Evolutionary conservation across 2,329 filamentous ascomycete genomes (phyloP).

Genomic region (Xylariaceae sp.): DNA sequence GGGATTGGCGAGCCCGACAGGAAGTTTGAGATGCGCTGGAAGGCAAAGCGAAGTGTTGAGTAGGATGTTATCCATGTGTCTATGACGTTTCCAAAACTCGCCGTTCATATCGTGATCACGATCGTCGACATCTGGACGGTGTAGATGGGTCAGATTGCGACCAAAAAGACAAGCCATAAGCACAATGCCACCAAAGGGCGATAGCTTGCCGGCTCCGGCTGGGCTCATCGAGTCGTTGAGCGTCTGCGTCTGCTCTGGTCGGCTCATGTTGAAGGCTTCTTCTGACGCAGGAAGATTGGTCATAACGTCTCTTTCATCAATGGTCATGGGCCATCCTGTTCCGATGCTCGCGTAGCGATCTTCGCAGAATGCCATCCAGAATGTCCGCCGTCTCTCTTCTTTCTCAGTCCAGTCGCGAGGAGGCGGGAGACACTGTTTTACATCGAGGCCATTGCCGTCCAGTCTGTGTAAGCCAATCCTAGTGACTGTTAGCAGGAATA

Average conservation of each 20-base stretch:
- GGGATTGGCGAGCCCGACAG: slow-evolving; percentile 67
- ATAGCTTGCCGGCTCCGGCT: slow-evolving; percentile 68
- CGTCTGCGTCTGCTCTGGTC: slow-evolving; percentile 65
- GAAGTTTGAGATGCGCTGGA: slow-evolving; percentile 76
- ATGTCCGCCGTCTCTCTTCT: slow-evolving; percentile 86
- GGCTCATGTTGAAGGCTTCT: slow-evolving; percentile 78
- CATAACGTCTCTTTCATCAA: slow-evolving; percentile 88
- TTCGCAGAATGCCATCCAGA: slow-evolving; percentile 89
- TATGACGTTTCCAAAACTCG: slow-evolving; percentile 92
- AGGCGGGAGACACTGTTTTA: slow-evolving; percentile 85
- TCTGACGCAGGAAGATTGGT: slow-evolving; percentile 82
- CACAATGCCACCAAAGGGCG: slow-evolving; percentile 74
- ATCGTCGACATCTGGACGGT: slow-evolving; percentile 78
- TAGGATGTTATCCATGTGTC: slow-evolving; percentile 82
- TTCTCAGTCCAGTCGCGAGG: slow-evolving; percentile 90
- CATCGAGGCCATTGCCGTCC: slow-evolving; percentile 77
- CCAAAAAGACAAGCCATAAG: slow-evolving; percentile 89
- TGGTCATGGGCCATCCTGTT: slow-evolving; percentile 92
- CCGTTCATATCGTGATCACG: slow-evolving; percentile 85
- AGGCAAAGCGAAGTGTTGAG: slow-evolving; percentile 81
- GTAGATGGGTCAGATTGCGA: slow-evolving; percentile 83
- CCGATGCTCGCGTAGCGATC: slow-evolving; percentile 94
- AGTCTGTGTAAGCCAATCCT: slow-evolving; percentile 91
- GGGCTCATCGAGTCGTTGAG: slow-evolving; percentile 67
- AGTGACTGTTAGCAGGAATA: slow-evolving; percentile 43